phyloP scores from a whole-genome alignment of 495 filamentous ascomycete genomes.

The Aspergillus sparsus region DNA sequence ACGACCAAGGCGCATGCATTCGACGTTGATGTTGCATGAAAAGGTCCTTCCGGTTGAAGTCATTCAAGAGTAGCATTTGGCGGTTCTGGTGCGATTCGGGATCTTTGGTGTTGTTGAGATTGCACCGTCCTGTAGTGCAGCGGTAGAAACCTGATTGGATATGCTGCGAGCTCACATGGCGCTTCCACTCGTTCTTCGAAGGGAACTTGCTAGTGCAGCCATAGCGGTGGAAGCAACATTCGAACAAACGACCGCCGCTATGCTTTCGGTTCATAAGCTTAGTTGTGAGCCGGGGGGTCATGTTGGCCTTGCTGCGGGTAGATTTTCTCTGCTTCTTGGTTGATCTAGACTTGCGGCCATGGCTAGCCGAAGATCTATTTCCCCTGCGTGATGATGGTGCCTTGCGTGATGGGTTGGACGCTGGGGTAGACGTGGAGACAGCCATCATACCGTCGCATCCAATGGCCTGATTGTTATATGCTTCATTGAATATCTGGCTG shows the following conservation, averaged over 20 bases:
- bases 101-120: slow-evolving; percentile 30
- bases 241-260: slow-evolving; percentile 59
- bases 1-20: slow-evolving; percentile 69
- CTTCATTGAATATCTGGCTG: background rate
- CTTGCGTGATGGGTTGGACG: slow-evolving; percentile 5
- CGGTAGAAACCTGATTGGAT: slow-evolving; percentile 76
- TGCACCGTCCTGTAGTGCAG: slow-evolving; percentile 70
- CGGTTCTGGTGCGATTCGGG: background rate
- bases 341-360: slow-evolving; percentile 9
- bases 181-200: slow-evolving; percentile 97
- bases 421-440: background rate
- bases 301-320: slow-evolving; percentile 17
- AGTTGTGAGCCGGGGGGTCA: slow-evolving; percentile 10
- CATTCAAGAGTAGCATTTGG: slow-evolving; percentile 45
- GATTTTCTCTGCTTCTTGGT: slow-evolving; percentile 11
- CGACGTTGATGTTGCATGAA: slow-evolving; percentile 93
- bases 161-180: slow-evolving; percentile 82
- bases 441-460: background rate
- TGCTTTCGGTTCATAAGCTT: slow-evolving; percentile 21
- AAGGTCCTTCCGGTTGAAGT: slow-evolving; percentile 92
- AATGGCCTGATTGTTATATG: background rate
- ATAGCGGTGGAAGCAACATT: slow-evolving; percentile 79
- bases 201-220: slow-evolving; percentile 84
- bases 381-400: slow-evolving; percentile 6
- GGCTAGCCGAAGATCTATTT: background rate